Evolutionary conservation across 306 rosid genomes (phyloP), one percentile per base, ranked within the genome.

Genomic region (Lagenaria siceraria): DNA sequence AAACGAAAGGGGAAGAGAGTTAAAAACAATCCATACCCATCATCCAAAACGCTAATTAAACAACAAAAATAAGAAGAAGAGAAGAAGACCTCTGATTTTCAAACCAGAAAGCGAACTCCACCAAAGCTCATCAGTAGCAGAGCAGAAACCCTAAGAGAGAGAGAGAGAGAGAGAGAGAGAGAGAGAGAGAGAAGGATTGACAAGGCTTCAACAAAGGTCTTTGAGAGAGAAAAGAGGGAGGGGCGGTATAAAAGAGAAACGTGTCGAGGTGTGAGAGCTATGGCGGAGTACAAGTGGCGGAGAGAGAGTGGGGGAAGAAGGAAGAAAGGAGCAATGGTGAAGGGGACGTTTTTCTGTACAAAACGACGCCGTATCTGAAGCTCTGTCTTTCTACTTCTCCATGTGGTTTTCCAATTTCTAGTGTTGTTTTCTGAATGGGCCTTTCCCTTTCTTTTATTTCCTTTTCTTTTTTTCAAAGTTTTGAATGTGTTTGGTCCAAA

Each of bases 211-310:
- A 65, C 4, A 25, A 19, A 40, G 51, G 73, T 38, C 10, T 66
- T 17, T 48, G 48, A 36, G 72, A 68, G 74, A 43, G n/a, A 69
- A 29, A n/a, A 36, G 68, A 61, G 7, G 7, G 70, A 56, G 62
- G 60, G 10, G 21, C n/a, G 38, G 22, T 62, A 62, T 31, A 62
- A 21, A 68, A 24, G 75, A 22, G 56, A 71, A 71, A 71, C 76
- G 76, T 71, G 76, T 71, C 76, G 58, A 46, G 58, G 74, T 13
- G n/a, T 21, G 58, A 71, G 76, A 71, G 76, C 58, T 42, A 68
- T 68, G 74, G 74, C 74, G 74, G 42, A 71, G 21, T 25, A 48
- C 76, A 71, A 43, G 76, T 71, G 76, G 76, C 76, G 27, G 74
- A 68, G 74, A 68, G 54, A 68, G 53, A 68, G 74, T 42, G 74